phyloP scores from a whole-genome alignment of 139 green algal genomes.

The Desmodesmus armatus region DNA sequence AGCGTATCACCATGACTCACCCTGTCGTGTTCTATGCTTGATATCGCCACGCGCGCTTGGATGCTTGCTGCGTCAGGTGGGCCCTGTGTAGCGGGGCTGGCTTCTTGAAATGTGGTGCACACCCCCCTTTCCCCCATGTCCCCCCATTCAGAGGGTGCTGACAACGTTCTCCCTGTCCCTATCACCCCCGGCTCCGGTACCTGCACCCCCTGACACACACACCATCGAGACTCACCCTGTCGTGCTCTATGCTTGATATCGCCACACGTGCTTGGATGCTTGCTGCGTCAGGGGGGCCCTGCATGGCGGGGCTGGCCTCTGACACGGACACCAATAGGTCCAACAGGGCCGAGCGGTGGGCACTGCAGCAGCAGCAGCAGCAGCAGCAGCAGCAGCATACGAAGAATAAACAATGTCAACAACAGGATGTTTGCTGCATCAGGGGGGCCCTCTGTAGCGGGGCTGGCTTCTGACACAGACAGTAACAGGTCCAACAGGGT shows the following conservation, averaged over 20 bases:
- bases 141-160: too few relatives aligned
- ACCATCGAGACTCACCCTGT: constrained; percentile 41
- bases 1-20: too few relatives aligned
- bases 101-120: too few relatives aligned
- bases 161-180: too few relatives aligned
- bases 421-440: background rate
- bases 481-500: constrained; percentile 20
- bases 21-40: constrained; percentile 39
- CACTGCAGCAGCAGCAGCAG: constrained; percentile 8
- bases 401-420: background rate
- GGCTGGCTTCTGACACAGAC: background rate
- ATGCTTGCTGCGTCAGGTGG: background rate
- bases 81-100: background rate
- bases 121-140: too few relatives aligned
- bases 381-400: background rate
- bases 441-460: background rate
- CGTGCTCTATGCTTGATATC: constrained; percentile 35
- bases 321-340: constrained; percentile 14
- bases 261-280: constrained; percentile 10
- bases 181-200: too few relatives aligned
- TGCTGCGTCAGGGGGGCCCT: background rate
- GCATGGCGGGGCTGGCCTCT: background rate
- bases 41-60: constrained; percentile 18
- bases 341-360: constrained; percentile 12
- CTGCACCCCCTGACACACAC: too few relatives aligned